phyloP scores from a whole-genome alignment of 2,329 filamentous ascomycete species.

The Coleophoma crateriformis region DNA sequence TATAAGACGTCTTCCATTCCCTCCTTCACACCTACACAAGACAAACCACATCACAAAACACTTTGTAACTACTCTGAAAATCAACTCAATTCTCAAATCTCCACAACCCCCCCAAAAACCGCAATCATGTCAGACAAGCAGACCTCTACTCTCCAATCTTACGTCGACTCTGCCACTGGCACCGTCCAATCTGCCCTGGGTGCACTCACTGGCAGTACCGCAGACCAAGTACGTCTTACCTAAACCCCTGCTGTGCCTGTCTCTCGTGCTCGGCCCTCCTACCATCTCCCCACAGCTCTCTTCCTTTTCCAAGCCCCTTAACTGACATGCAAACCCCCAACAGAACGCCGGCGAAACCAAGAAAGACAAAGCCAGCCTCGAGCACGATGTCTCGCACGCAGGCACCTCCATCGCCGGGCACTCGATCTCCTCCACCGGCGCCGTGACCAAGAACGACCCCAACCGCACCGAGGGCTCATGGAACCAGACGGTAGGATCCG shows the following conservation, averaged over 20 bases:
- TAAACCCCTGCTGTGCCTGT: no score
- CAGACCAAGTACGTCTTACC: constrained; percentile 49
- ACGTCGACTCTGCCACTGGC: constrained; percentile 68
- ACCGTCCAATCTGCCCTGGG: constrained; percentile 68
- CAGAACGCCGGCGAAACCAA: constrained; percentile 32
- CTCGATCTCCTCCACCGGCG: constrained; percentile 64
- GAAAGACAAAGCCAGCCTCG: constrained; percentile 59
- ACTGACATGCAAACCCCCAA: background rate
- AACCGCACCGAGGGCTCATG: constrained; percentile 68
- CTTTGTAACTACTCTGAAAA: no score
- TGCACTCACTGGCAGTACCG: constrained; percentile 64
- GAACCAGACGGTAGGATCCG: constrained; percentile 85
- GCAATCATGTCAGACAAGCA: constrained; percentile 45
- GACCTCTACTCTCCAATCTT: constrained; percentile 71
- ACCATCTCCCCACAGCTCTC: no score
- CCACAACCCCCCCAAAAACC: constrained; percentile 2
- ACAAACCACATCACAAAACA: no score
- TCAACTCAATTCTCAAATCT: background rate
- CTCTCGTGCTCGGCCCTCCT: no score
- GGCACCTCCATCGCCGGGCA: constrained; percentile 69
- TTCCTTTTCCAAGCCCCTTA: background rate
- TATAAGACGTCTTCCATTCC: no score
- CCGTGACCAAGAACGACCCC: constrained; percentile 64
- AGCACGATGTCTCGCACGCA: constrained; percentile 71
- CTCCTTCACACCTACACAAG: no score